phyloP scores from a whole-genome alignment of 768 basidiomycete genomes.

The Suillus sp. region DNA sequence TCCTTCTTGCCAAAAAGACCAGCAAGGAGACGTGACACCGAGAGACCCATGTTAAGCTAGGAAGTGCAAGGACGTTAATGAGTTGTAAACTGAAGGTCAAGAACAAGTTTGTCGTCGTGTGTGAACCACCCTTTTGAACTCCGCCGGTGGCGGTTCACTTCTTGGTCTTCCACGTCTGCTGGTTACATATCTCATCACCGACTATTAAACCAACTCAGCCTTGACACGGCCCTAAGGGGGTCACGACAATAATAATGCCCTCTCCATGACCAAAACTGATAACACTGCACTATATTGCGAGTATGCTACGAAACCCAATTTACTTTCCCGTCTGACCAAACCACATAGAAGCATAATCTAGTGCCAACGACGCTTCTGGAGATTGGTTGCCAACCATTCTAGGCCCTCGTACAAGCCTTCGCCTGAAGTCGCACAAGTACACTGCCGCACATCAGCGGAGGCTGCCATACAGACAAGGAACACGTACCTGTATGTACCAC shows the following conservation, averaged over 20 bases:
- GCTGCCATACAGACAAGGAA: not conserved
- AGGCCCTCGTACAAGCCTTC: constrained; percentile 97
- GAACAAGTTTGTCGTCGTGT: constrained; percentile 39
- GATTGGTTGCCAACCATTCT: constrained; percentile 96
- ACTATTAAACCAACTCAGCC: not conserved
- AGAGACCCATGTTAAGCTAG: constrained; percentile 70
- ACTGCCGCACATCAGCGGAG: constrained; percentile 9
- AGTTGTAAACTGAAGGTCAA: constrained; percentile 32
- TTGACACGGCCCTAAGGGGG: not conserved
- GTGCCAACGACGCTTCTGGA: constrained; percentile 71
- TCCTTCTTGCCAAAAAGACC: constrained; percentile 98
- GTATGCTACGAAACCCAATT: not conserved
- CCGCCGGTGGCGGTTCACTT: constrained; percentile 30
- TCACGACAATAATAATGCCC: not conserved
- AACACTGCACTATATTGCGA: not conserved
- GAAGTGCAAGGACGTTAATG: constrained; percentile 35
- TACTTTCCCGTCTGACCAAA: not conserved
- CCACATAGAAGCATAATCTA: not conserved
- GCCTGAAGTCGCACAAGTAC: constrained; percentile 91
- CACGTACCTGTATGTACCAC: constrained; percentile 96
- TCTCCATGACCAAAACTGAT: not conserved
- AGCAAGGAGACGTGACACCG: constrained; percentile 72
- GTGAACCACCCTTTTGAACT: constrained; percentile 36
- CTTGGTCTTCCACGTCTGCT: not conserved
- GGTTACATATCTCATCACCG: constrained; percentile 1